phyloP scores from a whole-genome alignment of 2,329 filamentous ascomycete species.

The Clarireedia monteithiana region DNA sequence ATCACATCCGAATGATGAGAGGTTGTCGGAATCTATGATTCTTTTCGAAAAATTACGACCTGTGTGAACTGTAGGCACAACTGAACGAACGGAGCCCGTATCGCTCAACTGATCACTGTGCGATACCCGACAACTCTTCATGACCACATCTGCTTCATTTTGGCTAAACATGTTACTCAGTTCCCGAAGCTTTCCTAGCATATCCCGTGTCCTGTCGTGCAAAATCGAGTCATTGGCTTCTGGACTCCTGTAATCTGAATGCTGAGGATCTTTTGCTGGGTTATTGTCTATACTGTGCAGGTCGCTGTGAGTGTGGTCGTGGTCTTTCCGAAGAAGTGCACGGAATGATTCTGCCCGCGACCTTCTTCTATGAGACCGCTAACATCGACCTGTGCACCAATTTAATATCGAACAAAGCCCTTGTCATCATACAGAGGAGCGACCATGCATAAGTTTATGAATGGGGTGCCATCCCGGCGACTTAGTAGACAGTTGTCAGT shows the following conservation, averaged over 20 bases:
- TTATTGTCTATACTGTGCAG: neutral
- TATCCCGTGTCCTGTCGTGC: conserved; percentile 16
- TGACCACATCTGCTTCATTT: conserved; percentile 54
- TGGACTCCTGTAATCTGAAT: conserved; percentile 9
- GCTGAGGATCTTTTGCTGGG: neutral
- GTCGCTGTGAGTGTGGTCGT: neutral
- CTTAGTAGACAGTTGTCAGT: conserved; percentile 3
- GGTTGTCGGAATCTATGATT: conserved; percentile 11
- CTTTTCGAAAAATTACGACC: conserved; percentile 12
- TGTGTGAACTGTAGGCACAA: conserved; percentile 2
- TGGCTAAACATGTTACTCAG: conserved; percentile 62
- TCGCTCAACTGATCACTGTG: conserved; percentile 35
- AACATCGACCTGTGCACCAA: conserved; percentile 57
- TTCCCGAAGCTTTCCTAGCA: conserved; percentile 52
- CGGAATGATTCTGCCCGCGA: conserved; percentile 50
- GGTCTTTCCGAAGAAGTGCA: conserved; percentile 33
- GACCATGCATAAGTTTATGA: conserved; percentile 58
- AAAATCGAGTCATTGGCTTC: conserved; percentile 1
- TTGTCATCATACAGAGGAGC: conserved; percentile 54
- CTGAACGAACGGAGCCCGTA: conserved; percentile 11
- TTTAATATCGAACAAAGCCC: conserved; percentile 52
- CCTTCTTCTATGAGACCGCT: conserved; percentile 52
- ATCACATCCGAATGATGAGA: neutral
- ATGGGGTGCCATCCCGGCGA: conserved; percentile 56
- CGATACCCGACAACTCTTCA: conserved; percentile 42